Conservation (phyloP, 352 stramenopile genomes). For the Globisporangium polare region DNA sequence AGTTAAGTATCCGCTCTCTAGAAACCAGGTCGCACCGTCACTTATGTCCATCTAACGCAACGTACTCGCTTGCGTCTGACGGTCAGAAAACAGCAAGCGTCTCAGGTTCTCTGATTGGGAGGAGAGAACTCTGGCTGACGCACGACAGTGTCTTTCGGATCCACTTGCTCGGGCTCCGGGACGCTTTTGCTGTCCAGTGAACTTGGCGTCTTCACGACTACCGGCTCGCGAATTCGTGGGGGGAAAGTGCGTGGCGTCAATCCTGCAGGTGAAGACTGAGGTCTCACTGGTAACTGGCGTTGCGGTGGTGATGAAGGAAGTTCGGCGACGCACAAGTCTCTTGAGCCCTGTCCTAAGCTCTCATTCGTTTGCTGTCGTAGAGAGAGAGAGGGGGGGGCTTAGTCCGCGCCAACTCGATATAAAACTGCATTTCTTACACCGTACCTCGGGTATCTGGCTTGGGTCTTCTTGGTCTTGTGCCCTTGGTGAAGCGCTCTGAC, state of each 20-base stretch:
- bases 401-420: neutral
- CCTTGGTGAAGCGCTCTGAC: conserved; percentile 8
- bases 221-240: conserved; percentile 9
- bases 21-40: too few relatives aligned
- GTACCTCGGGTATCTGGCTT: neutral
- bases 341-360: neutral
- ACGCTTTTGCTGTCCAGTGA: neutral
- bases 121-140: neutral
- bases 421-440: too few relatives aligned
- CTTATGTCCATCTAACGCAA: too few relatives aligned
- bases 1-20: too few relatives aligned
- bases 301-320: neutral
- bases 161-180: neutral
- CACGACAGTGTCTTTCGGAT: neutral
- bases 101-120: neutral
- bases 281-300: conserved; percentile 24
- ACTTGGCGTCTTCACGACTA: neutral
- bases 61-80: too few relatives aligned
- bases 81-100: neutral
- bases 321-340: neutral
- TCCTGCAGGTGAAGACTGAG: conserved; percentile 47
- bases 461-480: conserved; percentile 2
- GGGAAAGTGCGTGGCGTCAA: conserved; percentile 19
- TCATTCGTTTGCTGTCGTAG: neutral
- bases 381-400: too few relatives aligned